Base-by-base conservation (phyloP, 2,329 filamentous ascomycete genomes). In the Lachnellula cervina region DNA sequence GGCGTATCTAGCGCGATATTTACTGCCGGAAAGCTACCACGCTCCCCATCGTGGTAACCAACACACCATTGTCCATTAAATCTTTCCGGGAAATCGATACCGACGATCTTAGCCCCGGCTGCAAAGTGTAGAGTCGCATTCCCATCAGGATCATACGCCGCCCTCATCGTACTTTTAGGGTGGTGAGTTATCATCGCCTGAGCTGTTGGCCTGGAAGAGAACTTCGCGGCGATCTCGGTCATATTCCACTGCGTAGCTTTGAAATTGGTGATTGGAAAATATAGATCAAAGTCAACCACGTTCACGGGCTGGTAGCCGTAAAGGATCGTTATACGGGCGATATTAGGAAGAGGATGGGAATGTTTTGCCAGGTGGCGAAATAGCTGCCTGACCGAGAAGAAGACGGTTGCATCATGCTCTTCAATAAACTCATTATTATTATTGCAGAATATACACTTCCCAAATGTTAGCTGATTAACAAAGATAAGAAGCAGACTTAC, bases 401-500 rank as follows among this genome's bases (percentile, higher is more conserved):
- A 70, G 23, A 70, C 56, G 1, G 68, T 70, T 2, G 68, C 68
- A 35, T 70, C 68, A 34, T 68, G 65, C n/a, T 67, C 64, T 55
- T 69, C 67, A 16, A 68, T 55, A 7, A 66, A 69, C 37, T 58
- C 60, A 45, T 64, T 57, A 55, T 66, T 62, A 43, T 68, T 59
- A 32, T 68, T 60, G 52, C 68, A 70, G 53, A 69, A 70, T 42
- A 68, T 58, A 40, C 68, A 70, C 66, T 67, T 32, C 13, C 21
- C 34, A 9, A 4, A 25, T 59, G 14, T 6, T 46, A 13, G 2
- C n/a, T 52, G 32, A 13, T n/a, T 21, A 7, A 19, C 9, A 32
- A 9, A 16, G 11, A 21, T 21, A 7, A 8, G 45, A 17, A 47
- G 42, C 19, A 23, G n/a, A 59, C 61, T 47, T 57, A 67, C 66